phyloP scores from a whole-genome alignment of 257 asterid genomes.

The Scutellaria minor region DNA sequence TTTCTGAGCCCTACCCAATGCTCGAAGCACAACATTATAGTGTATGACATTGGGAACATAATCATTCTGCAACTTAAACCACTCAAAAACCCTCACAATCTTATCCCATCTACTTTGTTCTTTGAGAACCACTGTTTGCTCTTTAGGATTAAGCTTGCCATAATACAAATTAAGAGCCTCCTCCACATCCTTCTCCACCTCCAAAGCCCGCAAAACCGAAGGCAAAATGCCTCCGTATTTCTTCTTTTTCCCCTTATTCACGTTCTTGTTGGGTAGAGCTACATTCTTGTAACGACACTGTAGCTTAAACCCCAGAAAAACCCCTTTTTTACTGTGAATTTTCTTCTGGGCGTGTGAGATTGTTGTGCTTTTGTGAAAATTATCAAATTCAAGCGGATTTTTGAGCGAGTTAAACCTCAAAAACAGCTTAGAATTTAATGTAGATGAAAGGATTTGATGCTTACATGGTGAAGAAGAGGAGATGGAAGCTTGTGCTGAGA shows the following conservation, averaged over 20 bases:
- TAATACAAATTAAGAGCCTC: constrained; percentile 56
- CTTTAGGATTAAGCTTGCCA: constrained; percentile 76
- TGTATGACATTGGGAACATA: constrained; percentile 84
- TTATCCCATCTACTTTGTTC: constrained; percentile 83
- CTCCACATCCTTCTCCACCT: constrained; percentile 63
- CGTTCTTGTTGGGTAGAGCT: neutral
- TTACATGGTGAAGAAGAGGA: constrained; percentile 51
- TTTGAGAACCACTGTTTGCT: constrained; percentile 88
- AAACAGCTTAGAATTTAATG: constrained; percentile 45
- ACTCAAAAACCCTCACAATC: constrained; percentile 77
- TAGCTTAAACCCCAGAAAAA: constrained; percentile 59
- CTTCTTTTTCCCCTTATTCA: constrained; percentile 50
- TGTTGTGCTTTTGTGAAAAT: constrained; percentile 31
- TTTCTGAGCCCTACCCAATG: constrained; percentile 77
- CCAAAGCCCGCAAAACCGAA: constrained; percentile 61
- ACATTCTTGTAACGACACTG: constrained; percentile 47
- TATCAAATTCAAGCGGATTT: constrained; percentile 14
- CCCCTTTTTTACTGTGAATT: constrained; percentile 38
- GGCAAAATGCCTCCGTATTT: constrained; percentile 77
- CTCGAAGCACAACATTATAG: constrained; percentile 82
- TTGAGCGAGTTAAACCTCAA: constrained; percentile 45
- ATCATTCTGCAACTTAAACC: constrained; percentile 80
- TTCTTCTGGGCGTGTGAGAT: constrained; percentile 42
- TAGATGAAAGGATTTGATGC: constrained; percentile 50
- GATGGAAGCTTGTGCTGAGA: constrained; percentile 39